These are phyloP conservation scores for Alternaria burnsii DNA, from an alignment of 2,329 filamentous ascomycete species.

Conservation along the genomic window DNA sequence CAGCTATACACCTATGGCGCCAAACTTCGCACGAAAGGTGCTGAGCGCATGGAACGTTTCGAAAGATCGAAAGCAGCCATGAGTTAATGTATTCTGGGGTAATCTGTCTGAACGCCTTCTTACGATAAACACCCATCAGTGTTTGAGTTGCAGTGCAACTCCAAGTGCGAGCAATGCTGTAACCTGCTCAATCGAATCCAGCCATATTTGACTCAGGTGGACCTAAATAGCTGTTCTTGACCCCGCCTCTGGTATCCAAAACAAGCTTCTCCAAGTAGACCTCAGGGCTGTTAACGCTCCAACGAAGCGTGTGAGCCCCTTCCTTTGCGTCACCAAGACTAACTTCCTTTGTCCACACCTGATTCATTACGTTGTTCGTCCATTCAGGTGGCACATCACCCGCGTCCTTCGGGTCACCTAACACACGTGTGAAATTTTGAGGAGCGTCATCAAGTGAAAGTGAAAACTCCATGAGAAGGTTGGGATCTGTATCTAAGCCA, in stretches of 20 bases:
- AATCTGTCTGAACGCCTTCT: neutral
- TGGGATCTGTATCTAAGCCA: slow-evolving; percentile 58
- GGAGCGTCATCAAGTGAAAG: slow-evolving; percentile 37
- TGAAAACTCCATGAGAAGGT: slow-evolving; percentile 56
- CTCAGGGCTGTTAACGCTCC: slow-evolving; percentile 10
- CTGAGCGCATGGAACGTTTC: slow-evolving; percentile 14
- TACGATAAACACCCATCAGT: neutral
- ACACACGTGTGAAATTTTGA: slow-evolving; percentile 24
- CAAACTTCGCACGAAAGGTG: slow-evolving; percentile 3
- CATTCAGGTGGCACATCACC: slow-evolving; percentile 55
- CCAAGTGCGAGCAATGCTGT: neutral
- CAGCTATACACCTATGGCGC: neutral
- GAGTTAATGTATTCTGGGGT: neutral
- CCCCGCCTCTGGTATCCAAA: slow-evolving; percentile 28
- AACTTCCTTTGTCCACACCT: slow-evolving; percentile 19
- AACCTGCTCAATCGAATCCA: neutral
- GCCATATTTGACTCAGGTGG: slow-evolving; percentile 16
- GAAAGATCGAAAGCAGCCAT: slow-evolving; percentile 9
- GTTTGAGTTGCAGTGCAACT: too few species aligned
- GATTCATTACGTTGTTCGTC: slow-evolving; percentile 39
- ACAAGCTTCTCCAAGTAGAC: slow-evolving; percentile 40
- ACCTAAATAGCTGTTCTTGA: slow-evolving; percentile 35
- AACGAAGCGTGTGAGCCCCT: slow-evolving; percentile 49
- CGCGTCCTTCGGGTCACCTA: slow-evolving; percentile 42
- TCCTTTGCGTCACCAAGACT: slow-evolving; percentile 24